A percentile compares a stretch with the other conserved stretches of the same genome.
Conservation (phyloP, 78 protist genomes). For the Planoprotostelium fungivorum region DNA sequence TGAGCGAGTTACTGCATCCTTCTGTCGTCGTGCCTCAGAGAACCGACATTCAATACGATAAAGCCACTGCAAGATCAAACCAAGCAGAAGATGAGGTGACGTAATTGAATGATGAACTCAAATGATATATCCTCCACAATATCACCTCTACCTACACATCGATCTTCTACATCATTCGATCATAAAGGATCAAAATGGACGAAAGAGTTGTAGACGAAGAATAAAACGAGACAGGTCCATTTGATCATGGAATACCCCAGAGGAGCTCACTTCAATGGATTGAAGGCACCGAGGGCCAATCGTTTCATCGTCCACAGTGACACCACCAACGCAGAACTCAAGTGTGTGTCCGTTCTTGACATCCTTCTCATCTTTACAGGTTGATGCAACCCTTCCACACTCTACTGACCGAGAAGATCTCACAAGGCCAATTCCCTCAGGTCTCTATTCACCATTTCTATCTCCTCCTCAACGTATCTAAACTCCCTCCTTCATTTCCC, state of each 20-base stretch:
- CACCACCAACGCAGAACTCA: constrained; percentile 21
- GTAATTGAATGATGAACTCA: too few species aligned
- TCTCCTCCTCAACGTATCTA: too few species aligned
- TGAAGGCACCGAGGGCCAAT: constrained; percentile 28
- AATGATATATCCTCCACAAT: too few species aligned
- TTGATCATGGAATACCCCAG: constrained; percentile 32
- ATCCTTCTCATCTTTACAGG: too few species aligned
- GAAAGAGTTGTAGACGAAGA: not conserved
- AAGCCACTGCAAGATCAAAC: not conserved
- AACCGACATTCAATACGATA: not conserved
- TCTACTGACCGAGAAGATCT: not conserved
- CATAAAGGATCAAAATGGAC: not conserved
- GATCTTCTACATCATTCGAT: not conserved
- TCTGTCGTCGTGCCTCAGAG: constrained; percentile 3
- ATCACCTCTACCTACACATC: not conserved
- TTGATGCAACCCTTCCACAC: not conserved
- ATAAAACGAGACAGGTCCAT: constrained; percentile 13
- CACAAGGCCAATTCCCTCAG: not conserved
- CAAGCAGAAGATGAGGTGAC: constrained; percentile 21
- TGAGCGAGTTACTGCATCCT: constrained; percentile 1
- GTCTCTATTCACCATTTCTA: too few species aligned
- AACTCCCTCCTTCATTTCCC: too few species aligned
- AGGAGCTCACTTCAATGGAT: constrained; percentile 4
- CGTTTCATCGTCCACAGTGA: constrained; percentile 40
- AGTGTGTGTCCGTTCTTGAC: not conserved